Evolutionary conservation across 371 early-diverging fungal genomes (phyloP), one percentile per base, ranked within the genome.

Genomic region (Mucor plumbeus): DNA sequence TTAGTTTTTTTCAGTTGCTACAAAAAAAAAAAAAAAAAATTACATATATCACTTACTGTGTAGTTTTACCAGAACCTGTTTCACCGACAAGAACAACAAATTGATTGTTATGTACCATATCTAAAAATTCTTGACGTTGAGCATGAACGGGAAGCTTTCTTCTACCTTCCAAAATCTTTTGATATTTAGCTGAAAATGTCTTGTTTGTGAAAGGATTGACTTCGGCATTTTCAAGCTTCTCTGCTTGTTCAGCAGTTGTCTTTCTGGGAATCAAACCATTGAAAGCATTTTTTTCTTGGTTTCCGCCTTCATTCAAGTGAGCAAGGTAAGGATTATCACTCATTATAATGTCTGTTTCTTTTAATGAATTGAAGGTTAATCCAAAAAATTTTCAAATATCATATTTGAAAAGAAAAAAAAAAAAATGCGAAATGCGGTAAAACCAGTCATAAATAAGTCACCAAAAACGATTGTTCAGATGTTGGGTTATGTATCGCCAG

Each of bases 61-160:
- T 92, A 38, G 86, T 88, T 69, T 92, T 92, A 66, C 92, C 92
- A 59, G 93, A 90, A 59, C 96, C 96, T 2, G 96, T 95, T 33
- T 90, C 94, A 47, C 93, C 93, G 5, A 88, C 87, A 34, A 93
- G 78, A 21, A 93, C 79, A 7, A 88, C 69, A 5, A 91, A 85
- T 14, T 87, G 84, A 63, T 89, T 85, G 0, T 80, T 72, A 41
- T 75, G 73, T 11, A 91, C 70, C n/a, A 88, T 88, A 31, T 84
- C 68, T 13, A 87, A 72, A 50, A 95, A 89, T 9, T 83, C 76
- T 50, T 85, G 79, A 55, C 86, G 85, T 74, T 83, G 89, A 19
- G 85, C 64, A 61, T 82, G 85, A 41, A 90, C 88, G 2, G 92
- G 92, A 3, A 91, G 77, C 21, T 72, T 76, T 8, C 73, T 77